A percentile compares a stretch with the other conserved stretches of the same genome.
Evolutionary conservation across 1,284 basidiomycete species (phyloP).

Genomic region (Taiwanofungus camphoratus): DNA sequence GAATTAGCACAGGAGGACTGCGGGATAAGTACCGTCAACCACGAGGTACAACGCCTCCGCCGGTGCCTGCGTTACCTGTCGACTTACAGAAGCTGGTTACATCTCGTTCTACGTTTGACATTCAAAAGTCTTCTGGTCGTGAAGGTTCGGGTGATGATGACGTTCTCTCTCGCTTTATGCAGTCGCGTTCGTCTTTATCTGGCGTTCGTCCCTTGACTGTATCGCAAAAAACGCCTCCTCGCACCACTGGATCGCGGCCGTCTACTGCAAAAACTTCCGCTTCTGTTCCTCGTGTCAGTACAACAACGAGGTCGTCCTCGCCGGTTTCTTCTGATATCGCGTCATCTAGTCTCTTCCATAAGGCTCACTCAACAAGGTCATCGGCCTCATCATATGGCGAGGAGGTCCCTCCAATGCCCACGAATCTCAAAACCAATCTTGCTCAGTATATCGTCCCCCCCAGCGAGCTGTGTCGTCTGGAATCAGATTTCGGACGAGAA

Average conservation of each 20-base stretch:
- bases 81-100: constrained; percentile 21
- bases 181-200: constrained; percentile 28
- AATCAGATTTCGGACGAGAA: constrained; percentile 8
- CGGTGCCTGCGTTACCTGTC: constrained; percentile 56
- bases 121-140: constrained; percentile 12
- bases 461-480: constrained; percentile 35
- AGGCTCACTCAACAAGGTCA: constrained; percentile 42
- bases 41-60: constrained; percentile 35
- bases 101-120: constrained; percentile 23
- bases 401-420: constrained; percentile 35
- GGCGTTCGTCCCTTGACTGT: constrained; percentile 22
- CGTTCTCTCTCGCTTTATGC: constrained; percentile 23
- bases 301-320: constrained; percentile 48
- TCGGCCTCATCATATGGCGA: constrained; percentile 54
- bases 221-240: constrained; percentile 8
- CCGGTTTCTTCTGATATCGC: constrained; percentile 50
- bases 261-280: constrained; percentile 17
- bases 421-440: constrained; percentile 13
- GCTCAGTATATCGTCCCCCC: constrained; percentile 48
- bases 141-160: constrained; percentile 15
- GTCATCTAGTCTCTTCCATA: constrained; percentile 44
- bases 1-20: constrained; percentile 58
- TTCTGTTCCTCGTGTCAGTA: constrained; percentile 30
- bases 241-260: constrained; percentile 16
- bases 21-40: constrained; percentile 45